Conservation (phyloP, 2,329 filamentous ascomycete species). For the Ophiostoma sp. region DNA sequence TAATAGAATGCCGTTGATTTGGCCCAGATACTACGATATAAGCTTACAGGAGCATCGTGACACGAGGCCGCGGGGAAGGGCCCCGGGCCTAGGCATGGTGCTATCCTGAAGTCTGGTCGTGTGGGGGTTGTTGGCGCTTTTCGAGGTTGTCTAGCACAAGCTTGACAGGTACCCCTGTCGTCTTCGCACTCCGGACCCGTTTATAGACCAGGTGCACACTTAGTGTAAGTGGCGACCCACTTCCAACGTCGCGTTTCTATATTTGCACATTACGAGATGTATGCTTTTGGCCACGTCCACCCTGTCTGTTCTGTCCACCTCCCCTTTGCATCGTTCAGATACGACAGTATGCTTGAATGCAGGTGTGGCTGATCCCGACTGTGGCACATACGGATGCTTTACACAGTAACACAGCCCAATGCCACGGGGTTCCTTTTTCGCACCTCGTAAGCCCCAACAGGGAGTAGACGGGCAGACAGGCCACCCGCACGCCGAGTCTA, state of each 20-base stretch:
- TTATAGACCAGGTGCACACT: not conserved
- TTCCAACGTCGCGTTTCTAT: conserved; percentile 6
- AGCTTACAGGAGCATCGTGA: not conserved
- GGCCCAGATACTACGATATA: not conserved
- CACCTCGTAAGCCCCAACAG: not conserved
- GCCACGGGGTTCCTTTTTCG: too few relatives aligned
- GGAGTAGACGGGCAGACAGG: conserved; percentile 1
- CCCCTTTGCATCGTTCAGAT: not conserved
- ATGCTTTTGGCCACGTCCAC: not conserved
- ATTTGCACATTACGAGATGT: not conserved
- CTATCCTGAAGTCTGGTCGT: not conserved
- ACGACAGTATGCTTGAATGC: not conserved
- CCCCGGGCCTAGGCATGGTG: not conserved
- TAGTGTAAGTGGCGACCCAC: not conserved
- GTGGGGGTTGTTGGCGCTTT: not conserved
- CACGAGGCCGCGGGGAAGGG: not conserved
- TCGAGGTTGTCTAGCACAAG: not conserved
- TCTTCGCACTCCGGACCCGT: not conserved
- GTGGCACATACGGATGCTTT: too few relatives aligned
- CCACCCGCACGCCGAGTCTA: not conserved
- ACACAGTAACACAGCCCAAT: too few relatives aligned
- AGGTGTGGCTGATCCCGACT: not conserved
- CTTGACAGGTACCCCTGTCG: not conserved
- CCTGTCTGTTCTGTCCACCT: too few relatives aligned
- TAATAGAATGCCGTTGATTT: not conserved